These are phyloP conservation scores for Mrakia blollopis DNA, from an alignment of 768 basidiomycete genomes.

Conservation along the genomic window DNA sequence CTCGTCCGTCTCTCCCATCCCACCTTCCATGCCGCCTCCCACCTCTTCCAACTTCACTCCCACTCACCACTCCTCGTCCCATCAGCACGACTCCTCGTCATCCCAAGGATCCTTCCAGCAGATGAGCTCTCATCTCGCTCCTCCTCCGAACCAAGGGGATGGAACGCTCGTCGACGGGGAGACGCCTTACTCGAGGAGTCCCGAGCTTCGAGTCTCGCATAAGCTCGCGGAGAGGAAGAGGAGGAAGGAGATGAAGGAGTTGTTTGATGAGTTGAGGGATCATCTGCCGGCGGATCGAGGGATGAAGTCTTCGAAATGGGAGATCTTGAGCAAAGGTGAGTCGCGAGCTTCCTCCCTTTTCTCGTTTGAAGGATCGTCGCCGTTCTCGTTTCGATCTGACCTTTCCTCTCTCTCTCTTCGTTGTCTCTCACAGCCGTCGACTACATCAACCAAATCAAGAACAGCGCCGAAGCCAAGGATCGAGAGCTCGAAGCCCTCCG, in stretches of 20 bases:
- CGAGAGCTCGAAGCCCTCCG: conserved; percentile 21
- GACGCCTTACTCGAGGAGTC: conserved; percentile 87
- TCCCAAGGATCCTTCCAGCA: conserved; percentile 18
- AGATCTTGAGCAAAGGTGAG: conserved; percentile 64
- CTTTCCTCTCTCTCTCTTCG: not conserved
- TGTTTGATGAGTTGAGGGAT: conserved; percentile 94
- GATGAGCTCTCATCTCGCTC: conserved; percentile 9
- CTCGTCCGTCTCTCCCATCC: conserved; percentile 9
- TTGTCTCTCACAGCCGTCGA: conserved; percentile 26
- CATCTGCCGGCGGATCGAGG: conserved; percentile 85
- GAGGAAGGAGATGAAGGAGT: conserved; percentile 97
- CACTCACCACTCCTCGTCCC: not conserved
- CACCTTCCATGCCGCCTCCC: not conserved
- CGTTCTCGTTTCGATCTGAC: not conserved
- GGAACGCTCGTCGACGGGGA: conserved; percentile 42
- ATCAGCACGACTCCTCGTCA: conserved; percentile 3
- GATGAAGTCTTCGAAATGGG: conserved; percentile 98
- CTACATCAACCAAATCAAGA: conserved; percentile 22
- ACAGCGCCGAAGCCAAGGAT: conserved; percentile 14
- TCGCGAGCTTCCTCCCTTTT: not conserved
- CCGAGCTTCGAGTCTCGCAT: conserved; percentile 89
- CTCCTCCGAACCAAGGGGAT: conserved; percentile 47
- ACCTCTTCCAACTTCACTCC: not conserved
- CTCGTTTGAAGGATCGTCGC: not conserved
- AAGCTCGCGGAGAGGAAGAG: conserved; percentile 96